A percentile compares a stretch with the other conserved stretches of the same genome.
phyloP scores from a whole-genome alignment of 2,329 filamentous ascomycete species.

The Trichoderma atrobrunneum region DNA sequence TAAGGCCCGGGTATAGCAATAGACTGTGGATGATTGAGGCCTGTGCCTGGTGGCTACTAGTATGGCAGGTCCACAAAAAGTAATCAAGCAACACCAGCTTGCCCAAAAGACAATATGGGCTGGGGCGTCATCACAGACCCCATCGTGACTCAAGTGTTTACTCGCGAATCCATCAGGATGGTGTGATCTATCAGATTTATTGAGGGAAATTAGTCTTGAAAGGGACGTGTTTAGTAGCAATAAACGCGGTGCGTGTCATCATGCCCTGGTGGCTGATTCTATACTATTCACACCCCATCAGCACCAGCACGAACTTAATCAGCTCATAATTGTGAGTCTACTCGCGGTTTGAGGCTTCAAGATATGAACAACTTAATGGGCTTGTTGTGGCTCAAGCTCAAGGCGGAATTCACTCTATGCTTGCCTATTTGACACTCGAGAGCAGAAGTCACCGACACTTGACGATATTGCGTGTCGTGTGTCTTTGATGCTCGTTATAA shows the following conservation, averaged over 20 bases:
- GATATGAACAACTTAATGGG: not conserved
- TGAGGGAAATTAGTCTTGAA: not conserved
- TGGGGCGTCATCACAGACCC: not conserved
- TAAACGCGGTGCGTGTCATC: not conserved
- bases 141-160: not conserved
- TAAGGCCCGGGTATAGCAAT: not conserved
- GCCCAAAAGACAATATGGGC: not conserved
- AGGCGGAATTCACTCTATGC: not conserved
- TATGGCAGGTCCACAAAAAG: not conserved
- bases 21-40: not conserved
- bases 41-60: not conserved
- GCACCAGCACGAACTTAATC: not conserved
- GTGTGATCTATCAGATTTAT: not conserved
- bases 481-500: not conserved
- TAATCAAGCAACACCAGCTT: not conserved
- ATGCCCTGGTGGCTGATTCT: not conserved
- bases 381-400: not conserved
- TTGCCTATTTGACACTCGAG: not conserved
- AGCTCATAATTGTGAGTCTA: not conserved
- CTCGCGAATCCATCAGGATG: not conserved
- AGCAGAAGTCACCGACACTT: not conserved
- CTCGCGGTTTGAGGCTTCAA: not conserved
- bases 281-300: not conserved
- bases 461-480: not conserved
- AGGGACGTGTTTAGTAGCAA: not conserved